Percentiles rank a stretch among this genome's conserved stretches.
phyloP scores from a whole-genome alignment of 2,329 filamentous ascomycete species.

The Thelonectria blattea region DNA sequence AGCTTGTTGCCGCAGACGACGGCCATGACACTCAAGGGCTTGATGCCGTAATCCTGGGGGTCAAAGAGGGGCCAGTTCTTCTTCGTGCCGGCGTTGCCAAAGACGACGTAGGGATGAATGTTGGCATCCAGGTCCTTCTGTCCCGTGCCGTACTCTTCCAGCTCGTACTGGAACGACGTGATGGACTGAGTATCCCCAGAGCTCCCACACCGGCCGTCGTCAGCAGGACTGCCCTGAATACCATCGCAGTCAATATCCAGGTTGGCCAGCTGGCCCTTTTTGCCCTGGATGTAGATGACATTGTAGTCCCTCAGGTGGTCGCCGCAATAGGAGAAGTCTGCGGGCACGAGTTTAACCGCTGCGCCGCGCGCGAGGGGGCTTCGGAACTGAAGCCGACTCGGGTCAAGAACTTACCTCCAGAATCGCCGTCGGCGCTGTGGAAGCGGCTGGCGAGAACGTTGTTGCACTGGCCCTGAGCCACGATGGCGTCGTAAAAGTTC shows the following conservation, averaged over 20 bases:
- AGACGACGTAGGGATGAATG: slow-evolving; percentile 58
- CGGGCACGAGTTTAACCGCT: not conserved
- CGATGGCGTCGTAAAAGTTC: slow-evolving; percentile 49
- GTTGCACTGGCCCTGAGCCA: slow-evolving; percentile 45
- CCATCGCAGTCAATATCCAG: slow-evolving; percentile 67
- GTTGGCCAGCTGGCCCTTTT: slow-evolving; percentile 51
- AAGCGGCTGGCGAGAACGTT: slow-evolving; percentile 48
- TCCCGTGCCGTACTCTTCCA: slow-evolving; percentile 47
- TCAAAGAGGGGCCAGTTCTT: slow-evolving; percentile 46
- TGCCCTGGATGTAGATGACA: slow-evolving; percentile 56
- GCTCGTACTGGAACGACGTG: slow-evolving; percentile 53
- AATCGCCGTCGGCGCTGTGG: slow-evolving; percentile 45
- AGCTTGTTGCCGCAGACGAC: slow-evolving; percentile 58
- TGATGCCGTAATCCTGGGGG: slow-evolving; percentile 49
- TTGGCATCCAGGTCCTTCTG: slow-evolving; percentile 54
- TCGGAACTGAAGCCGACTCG: not conserved
- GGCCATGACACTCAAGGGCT: slow-evolving; percentile 60
- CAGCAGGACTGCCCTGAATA: slow-evolving; percentile 46
- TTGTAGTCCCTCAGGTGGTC: slow-evolving; percentile 49
- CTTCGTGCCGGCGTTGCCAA: slow-evolving; percentile 53
- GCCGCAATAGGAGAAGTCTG: slow-evolving; percentile 53
- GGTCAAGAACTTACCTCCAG: slow-evolving; percentile 40
- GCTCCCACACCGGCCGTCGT: slow-evolving; percentile 53
- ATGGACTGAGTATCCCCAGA: slow-evolving; percentile 51
- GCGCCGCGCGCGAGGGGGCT: not conserved